These are phyloP conservation scores for Cercospora berteroae DNA, from an alignment of 2,329 filamentous ascomycete genomes.

Conservation along the genomic window DNA sequence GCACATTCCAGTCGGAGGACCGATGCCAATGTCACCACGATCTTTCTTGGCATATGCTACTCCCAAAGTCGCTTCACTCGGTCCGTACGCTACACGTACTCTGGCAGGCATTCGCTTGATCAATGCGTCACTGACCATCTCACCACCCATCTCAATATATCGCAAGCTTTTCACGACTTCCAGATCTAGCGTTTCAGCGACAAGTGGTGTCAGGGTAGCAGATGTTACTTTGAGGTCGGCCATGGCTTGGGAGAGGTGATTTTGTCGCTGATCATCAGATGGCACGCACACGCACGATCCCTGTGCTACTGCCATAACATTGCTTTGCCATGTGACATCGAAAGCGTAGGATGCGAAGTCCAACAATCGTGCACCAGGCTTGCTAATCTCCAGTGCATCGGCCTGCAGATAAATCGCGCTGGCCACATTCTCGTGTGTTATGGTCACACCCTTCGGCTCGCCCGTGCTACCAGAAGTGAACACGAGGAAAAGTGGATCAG, in stretches of 20 bases:
- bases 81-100: slow-evolving; percentile 1
- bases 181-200: slow-evolving; percentile 4
- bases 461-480: slow-evolving; percentile 15
- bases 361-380: background rate
- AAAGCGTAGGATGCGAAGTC: background rate
- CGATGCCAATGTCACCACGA: background rate
- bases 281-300: slow-evolving; percentile 5
- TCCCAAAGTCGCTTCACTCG: slow-evolving; percentile 1
- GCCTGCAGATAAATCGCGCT: background rate
- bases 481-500: background rate
- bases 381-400: background rate
- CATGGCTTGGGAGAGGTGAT: slow-evolving; percentile 2
- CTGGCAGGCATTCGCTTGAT: background rate
- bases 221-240: background rate
- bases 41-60: slow-evolving; percentile 6
- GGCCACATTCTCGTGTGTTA: slow-evolving; percentile 9
- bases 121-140: slow-evolving; percentile 3
- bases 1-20: background rate
- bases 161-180: slow-evolving; percentile 2
- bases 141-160: slow-evolving; percentile 1
- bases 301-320: slow-evolving; percentile 7
- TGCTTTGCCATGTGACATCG: slow-evolving; percentile 6
- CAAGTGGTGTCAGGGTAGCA: slow-evolving; percentile 1
- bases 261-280: background rate
- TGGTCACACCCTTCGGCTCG: slow-evolving; percentile 16